Conservation (phyloP, 805 yeast species). For the Saccharomyces paradoxus region DNA sequence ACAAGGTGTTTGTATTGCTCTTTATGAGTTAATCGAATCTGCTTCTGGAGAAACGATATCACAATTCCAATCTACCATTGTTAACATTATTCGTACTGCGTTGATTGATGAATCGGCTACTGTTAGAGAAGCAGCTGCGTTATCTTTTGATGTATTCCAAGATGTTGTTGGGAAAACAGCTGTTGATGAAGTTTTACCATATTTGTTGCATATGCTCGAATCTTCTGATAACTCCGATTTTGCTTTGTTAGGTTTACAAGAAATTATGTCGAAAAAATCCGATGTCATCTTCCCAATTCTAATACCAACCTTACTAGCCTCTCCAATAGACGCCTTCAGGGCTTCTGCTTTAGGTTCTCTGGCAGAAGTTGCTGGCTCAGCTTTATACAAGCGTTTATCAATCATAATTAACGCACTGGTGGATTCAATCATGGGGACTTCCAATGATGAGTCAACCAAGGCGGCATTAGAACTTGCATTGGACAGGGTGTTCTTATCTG, state of each 20-base stretch:
- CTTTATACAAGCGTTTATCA: constrained; percentile 64
- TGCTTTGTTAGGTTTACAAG: constrained; percentile 83
- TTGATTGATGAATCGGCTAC: constrained; percentile 62
- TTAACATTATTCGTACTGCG: constrained; percentile 68
- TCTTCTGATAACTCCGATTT: constrained; percentile 49
- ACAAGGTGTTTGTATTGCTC: constrained; percentile 94
- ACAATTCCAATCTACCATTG: constrained; percentile 60
- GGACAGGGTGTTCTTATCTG: constrained; percentile 62
- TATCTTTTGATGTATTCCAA: constrained; percentile 82
- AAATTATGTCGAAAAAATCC: constrained; percentile 83
- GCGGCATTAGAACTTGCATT: constrained; percentile 46
- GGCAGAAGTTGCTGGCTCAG: constrained; percentile 83
- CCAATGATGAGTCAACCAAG: constrained; percentile 29
- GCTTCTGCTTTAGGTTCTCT: constrained; percentile 82
- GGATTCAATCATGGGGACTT: constrained; percentile 38
- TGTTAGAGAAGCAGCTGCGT: constrained; percentile 88
- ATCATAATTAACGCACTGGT: constrained; percentile 69
- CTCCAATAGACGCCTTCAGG: constrained; percentile 76
- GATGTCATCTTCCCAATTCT: constrained; percentile 90
- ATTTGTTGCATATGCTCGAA: constrained; percentile 63
- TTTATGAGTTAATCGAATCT: constrained; percentile 75
- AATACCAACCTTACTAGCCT: constrained; percentile 71
- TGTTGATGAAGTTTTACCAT: constrained; percentile 82
- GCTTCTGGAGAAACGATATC: constrained; percentile 52
- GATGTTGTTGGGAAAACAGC: constrained; percentile 74